A percentile compares a stretch with the other conserved stretches of the same genome.
Conservation (phyloP, 139 green algal species). For the Haematococcus sp. region DNA sequence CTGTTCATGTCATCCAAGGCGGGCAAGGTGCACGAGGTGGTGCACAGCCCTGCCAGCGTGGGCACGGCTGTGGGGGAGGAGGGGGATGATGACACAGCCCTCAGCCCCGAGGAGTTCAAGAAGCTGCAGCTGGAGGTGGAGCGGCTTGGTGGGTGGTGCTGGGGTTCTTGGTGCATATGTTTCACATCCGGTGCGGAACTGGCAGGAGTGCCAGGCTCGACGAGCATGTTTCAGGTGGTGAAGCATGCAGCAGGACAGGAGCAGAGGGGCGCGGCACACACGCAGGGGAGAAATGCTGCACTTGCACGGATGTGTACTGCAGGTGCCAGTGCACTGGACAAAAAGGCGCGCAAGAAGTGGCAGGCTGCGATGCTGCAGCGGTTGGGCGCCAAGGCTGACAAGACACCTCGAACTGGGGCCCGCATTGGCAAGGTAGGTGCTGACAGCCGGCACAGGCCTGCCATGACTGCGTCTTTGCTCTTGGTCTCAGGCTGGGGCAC, state of each 20-base stretch:
- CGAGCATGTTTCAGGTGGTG: too few species aligned
- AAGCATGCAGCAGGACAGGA: too few species aligned
- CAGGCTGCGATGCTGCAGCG: slow-evolving; percentile 47
- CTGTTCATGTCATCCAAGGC: slow-evolving; percentile 53
- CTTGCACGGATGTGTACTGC: too few species aligned
- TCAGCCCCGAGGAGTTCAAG: slow-evolving; percentile 41
- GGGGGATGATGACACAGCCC: neutral
- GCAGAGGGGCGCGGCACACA: too few species aligned
- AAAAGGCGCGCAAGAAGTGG: slow-evolving; percentile 52
- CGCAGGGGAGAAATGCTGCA: too few species aligned
- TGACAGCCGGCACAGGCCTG: too few species aligned
- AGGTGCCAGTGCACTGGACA: slow-evolving; percentile 59
- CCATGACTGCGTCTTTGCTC: too few species aligned
- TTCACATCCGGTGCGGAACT: neutral
- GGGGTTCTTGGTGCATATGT: too few species aligned
- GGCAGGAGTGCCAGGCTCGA: neutral
- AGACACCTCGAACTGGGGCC: slow-evolving; percentile 34
- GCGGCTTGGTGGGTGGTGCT: slow-evolving; percentile 53
- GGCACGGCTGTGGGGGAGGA: neutral
- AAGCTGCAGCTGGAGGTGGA: slow-evolving; percentile 58
- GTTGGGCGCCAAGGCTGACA: slow-evolving; percentile 52
- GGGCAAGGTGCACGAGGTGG: neutral
- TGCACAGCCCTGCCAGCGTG: neutral
- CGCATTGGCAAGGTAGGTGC: slow-evolving; percentile 39
- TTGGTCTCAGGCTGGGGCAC: too few species aligned